Conservation (phyloP, 177 flowering plant genomes). For the Telopea speciosissima region DNA sequence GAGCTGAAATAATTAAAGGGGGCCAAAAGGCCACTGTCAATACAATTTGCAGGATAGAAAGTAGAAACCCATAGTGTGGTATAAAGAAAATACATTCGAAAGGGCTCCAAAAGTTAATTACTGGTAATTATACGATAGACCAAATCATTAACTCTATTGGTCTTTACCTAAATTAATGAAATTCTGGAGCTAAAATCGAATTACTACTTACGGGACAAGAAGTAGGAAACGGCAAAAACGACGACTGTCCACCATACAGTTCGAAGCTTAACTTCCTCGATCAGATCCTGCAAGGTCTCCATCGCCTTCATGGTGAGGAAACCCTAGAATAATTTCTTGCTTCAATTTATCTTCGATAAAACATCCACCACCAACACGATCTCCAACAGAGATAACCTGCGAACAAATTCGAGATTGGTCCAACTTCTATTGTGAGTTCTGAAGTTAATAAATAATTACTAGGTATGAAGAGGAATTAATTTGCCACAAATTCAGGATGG, state of each 20-base stretch:
- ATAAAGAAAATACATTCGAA: not conserved
- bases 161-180: not conserved
- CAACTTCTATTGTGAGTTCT: not conserved
- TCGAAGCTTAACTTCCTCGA: slow-evolving; percentile 82
- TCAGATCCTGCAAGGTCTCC: slow-evolving; percentile 86
- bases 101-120: not conserved
- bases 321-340: not conserved
- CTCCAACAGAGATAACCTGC: not conserved
- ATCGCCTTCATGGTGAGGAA: slow-evolving; percentile 48
- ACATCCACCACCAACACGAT: not conserved
- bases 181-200: not conserved
- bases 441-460: not conserved
- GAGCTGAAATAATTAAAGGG: too few species aligned
- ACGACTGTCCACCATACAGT: slow-evolving; percentile 77
- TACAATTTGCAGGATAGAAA: not conserved
- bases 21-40: not conserved
- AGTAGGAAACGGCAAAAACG: slow-evolving; percentile 63
- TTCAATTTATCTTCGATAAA: not conserved
- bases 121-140: not conserved
- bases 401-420: not conserved
- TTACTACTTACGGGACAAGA: slow-evolving; percentile 67
- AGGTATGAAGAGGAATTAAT: not conserved
- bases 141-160: not conserved
- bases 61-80: not conserved
- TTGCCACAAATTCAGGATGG: not conserved